These are phyloP conservation scores for Cystobasidium pallidum DNA, from an alignment of 1,284 basidiomycete genomes.

Conservation along the genomic window DNA sequence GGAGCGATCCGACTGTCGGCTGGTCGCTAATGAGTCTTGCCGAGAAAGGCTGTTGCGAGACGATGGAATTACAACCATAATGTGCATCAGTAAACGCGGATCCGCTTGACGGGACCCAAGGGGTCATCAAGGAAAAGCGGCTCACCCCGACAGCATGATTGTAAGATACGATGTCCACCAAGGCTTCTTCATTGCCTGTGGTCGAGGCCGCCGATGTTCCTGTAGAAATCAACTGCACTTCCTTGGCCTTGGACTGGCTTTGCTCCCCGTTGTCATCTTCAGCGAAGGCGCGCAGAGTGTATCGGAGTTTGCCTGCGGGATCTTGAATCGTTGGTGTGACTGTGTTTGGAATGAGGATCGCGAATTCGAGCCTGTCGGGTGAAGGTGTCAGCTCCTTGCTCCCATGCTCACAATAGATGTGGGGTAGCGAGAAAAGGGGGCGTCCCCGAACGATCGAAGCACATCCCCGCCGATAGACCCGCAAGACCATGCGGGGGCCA, in stretches of 20 bases:
- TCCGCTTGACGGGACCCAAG: background rate
- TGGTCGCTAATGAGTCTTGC: constrained; percentile 29
- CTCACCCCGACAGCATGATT: constrained; percentile 28
- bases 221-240: constrained; percentile 20
- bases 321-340: background rate
- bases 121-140: background rate
- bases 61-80: constrained; percentile 12
- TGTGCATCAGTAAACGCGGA: constrained; percentile 4
- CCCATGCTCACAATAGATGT: background rate
- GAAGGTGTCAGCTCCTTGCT: background rate
- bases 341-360: constrained; percentile 10
- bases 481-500: background rate
- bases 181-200: constrained; percentile 14
- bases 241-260: constrained; percentile 4
- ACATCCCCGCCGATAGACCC: background rate
- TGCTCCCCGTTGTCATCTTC: constrained; percentile 4
- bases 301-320: background rate
- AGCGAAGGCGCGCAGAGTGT: constrained; percentile 1
- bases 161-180: constrained; percentile 24
- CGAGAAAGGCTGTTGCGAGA: constrained; percentile 23
- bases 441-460: background rate
- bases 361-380: constrained; percentile 23
- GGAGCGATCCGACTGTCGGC: constrained; percentile 25
- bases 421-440: background rate
- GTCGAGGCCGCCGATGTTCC: background rate